Percentiles rank a stretch among this genome's conserved stretches.
Conservation (phyloP, 768 basidiomycete genomes). For the Candolleomyces aberdarensis region DNA sequence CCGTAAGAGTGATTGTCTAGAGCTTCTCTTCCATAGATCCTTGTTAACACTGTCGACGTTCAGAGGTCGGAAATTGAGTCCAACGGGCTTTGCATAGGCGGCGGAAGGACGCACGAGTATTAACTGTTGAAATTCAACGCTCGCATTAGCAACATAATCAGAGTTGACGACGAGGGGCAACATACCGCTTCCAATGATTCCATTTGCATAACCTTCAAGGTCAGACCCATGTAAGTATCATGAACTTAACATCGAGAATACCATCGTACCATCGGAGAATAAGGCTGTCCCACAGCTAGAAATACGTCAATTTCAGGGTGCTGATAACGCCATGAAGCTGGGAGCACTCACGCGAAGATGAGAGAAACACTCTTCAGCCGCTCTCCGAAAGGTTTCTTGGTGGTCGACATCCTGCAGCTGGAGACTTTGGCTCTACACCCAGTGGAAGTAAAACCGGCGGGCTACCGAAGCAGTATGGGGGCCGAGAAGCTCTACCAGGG, state of each 20-base stretch:
- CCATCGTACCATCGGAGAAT: constrained; percentile 71
- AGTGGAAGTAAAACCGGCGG: not conserved
- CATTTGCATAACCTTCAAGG: constrained; percentile 70
- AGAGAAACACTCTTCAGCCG: constrained; percentile 63
- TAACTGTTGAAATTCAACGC: constrained; percentile 41
- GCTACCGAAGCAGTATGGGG: not conserved
- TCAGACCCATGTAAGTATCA: no score
- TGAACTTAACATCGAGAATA: not conserved
- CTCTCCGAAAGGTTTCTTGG: constrained; percentile 25
- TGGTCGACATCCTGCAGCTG: not conserved
- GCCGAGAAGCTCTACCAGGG: not conserved
- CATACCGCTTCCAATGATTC: constrained; percentile 73
- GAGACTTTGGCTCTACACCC: no score
- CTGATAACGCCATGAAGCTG: not conserved
- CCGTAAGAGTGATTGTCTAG: constrained; percentile 56
- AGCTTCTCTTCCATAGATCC: constrained; percentile 60
- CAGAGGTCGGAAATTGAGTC: not conserved
- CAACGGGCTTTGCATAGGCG: not conserved
- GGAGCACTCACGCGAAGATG: constrained; percentile 71
- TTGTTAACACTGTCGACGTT: constrained; percentile 52
- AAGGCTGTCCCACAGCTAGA: constrained; percentile 80
- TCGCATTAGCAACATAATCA: not conserved
- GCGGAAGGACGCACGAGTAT: constrained; percentile 49
- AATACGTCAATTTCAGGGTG: not conserved
- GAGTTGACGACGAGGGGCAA: constrained; percentile 12